Conservation (phyloP, 441 rosid species). For the Isatis lusitanica region DNA sequence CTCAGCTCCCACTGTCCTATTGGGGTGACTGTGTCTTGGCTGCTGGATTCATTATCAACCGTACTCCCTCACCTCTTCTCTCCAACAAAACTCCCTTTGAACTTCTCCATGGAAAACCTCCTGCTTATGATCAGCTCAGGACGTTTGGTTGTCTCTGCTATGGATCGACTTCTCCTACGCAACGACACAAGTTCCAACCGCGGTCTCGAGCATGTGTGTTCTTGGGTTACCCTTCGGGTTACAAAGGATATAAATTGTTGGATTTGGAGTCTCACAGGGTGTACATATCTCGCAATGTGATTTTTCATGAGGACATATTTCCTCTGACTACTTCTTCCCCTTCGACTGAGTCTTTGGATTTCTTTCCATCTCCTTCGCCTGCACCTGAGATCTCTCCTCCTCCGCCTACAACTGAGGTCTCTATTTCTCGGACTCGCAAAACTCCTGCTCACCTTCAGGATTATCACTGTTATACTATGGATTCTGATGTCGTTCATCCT, state of each 20-base stretch:
- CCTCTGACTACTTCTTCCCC: background rate
- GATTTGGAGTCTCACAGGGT: background rate
- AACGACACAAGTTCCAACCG: background rate
- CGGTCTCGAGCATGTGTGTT: background rate
- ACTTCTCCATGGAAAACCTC: background rate
- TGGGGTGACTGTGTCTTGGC: background rate
- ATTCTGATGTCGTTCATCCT: background rate
- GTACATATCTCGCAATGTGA: background rate
- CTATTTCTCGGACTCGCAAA: background rate
- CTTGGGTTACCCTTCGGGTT: background rate
- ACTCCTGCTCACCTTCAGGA: background rate
- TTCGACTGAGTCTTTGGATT: background rate
- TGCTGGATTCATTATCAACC: background rate
- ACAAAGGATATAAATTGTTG: background rate
- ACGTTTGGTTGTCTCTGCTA: background rate
- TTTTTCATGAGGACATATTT: background rate
- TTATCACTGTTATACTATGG: background rate
- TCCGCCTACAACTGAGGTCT: too few relatives aligned
- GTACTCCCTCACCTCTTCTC: background rate
- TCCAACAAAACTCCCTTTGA: background rate
- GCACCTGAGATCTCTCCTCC: background rate
- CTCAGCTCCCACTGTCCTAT: background rate
- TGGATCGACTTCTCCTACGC: background rate
- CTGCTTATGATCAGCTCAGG: background rate
- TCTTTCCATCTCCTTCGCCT: background rate